Evolutionary conservation across 164 flowering plant species (phyloP).

Genomic region (Saururus chinensis): DNA sequence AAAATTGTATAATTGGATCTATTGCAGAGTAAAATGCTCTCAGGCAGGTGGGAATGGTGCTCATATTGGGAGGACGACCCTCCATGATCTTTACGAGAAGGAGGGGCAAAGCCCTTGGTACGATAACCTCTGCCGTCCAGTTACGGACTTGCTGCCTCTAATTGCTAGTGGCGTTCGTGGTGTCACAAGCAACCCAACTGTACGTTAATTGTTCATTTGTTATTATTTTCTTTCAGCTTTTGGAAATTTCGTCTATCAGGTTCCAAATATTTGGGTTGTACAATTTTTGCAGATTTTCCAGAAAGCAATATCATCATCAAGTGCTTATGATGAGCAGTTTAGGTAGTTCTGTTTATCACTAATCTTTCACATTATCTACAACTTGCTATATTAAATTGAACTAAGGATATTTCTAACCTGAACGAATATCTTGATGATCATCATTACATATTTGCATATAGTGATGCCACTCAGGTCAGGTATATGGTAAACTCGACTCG

Average conservation of each 20-base stretch:
- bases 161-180: slow-evolving; percentile 91
- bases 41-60: slow-evolving; percentile 58
- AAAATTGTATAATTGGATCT: too few species aligned
- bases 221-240: background rate
- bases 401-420: too few species aligned
- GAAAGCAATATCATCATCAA: slow-evolving; percentile 93
- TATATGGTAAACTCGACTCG: too few species aligned
- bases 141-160: slow-evolving; percentile 83
- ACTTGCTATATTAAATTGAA: background rate
- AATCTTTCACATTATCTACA: background rate
- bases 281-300: slow-evolving; percentile 78
- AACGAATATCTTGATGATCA: too few species aligned
- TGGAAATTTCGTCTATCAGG: background rate
- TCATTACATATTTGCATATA: too few species aligned
- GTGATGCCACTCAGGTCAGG: too few species aligned
- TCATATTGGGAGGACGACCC: slow-evolving; percentile 41
- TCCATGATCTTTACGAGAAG: slow-evolving; percentile 83
- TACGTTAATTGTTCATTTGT: slow-evolving; percentile 14
- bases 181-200: slow-evolving; percentile 98
- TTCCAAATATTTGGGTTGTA: background rate
- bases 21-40: slow-evolving; percentile 58
- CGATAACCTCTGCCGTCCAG: slow-evolving; percentile 96
- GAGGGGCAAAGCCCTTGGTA: slow-evolving; percentile 99
- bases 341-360: slow-evolving; percentile 26
- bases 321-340: slow-evolving; percentile 92